Base-by-base conservation (phyloP, 2,329 filamentous ascomycete genomes). In the Pezizomycotina sp. region DNA sequence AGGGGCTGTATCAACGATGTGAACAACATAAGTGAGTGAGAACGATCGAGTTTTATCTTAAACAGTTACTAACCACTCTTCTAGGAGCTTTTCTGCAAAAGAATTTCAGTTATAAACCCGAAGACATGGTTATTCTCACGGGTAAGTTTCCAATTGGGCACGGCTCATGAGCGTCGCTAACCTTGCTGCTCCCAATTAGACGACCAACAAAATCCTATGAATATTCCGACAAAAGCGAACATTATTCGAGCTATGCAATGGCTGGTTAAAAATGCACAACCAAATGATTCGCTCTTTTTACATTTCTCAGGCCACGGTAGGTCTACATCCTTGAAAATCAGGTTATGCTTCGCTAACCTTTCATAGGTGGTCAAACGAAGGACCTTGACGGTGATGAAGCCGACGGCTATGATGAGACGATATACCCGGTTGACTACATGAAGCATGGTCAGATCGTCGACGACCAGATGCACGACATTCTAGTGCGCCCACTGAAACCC, bases 161-260 rank as follows among this genome's bases (percentile, higher is more conserved):
- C n/a, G n/a, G n/a, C n/a, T n/a, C n/a, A n/a, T n/a, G n/a, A n/a
- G n/a, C n/a, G n/a, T n/a, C n/a, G n/a, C n/a, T n/a, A n/a, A n/a
- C n/a, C n/a, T n/a, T n/a, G n/a, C n/a, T n/a, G n/a, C n/a, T n/a
- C n/a, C n/a, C n/a, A n/a, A n/a, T n/a, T n/a, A n/a, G 86, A 95
- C 55, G 86, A 95, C 56, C 84, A 93, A 61, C 82, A 92, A 56
- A 92, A 92, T 51, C 81, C 82, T 16, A 92, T 93, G 79, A 92
- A 82, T 59, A 82, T 92, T 60, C 86, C 86, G 6, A 92, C 83
- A 4, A 93, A 93, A 58, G 78, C 81, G 49, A 95, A 95, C 55
- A 92, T 95, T 37, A 59, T 95, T 23, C 71, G 86, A 34, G 86
- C 86, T 19, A 95, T 95, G 86, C 84, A 93, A 56, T 95, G 86